Base-by-base conservation (phyloP, 2,329 filamentous ascomycete species). In the Tolypocladium inflatum region DNA sequence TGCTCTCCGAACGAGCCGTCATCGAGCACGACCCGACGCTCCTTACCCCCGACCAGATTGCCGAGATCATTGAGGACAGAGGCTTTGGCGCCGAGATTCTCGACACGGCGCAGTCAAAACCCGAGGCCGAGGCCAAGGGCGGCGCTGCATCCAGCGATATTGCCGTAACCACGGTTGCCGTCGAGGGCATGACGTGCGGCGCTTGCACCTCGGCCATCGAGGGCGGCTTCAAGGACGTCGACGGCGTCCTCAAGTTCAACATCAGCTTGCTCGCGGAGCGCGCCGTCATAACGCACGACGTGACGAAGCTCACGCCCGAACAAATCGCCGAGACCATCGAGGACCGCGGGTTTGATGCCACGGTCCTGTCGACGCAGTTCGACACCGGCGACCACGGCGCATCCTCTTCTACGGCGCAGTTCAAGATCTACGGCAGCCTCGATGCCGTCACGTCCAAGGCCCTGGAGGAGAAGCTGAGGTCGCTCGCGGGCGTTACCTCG, bases 161-260 rank as follows among this genome's bases (percentile, higher is more conserved):
- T 4, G 79, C 87, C 58, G 90, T 85, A 0, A 97, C 92, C 0
- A 97, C 92, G 0, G 81, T 99, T 21, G 86, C 89, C 5, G 90
- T 99, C 57, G 90, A 94, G 64, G 94, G 94, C 55, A 99, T 99
- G 94, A 99, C 94, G 1, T 97, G 94, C 69, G 93, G 93, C 26
- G 91, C 94, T 48, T 99, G 94, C 73, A 97, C 94, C 0, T 93
- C 93, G 1, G 91, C 93, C 7, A 86, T 97, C 2, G 90, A 97
- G 67, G 81, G 84, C 55, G 91, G 89, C 4, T 94, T 99, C 73
- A 83, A 85, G 63, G 83, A 82, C 62, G 74, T 93, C 2, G 84
- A 89, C 11, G 94, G 94, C 26, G 73, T 97, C 19, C 69, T 91
- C 58, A 90, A 91, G 63, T 96, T 97, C 78, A 96, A 96, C 69